A percentile compares a stretch with the other conserved stretches of the same genome.
Evolutionary conservation across 1,284 basidiomycete species (phyloP).

Genomic region (Anthracocystis walkeri): DNA sequence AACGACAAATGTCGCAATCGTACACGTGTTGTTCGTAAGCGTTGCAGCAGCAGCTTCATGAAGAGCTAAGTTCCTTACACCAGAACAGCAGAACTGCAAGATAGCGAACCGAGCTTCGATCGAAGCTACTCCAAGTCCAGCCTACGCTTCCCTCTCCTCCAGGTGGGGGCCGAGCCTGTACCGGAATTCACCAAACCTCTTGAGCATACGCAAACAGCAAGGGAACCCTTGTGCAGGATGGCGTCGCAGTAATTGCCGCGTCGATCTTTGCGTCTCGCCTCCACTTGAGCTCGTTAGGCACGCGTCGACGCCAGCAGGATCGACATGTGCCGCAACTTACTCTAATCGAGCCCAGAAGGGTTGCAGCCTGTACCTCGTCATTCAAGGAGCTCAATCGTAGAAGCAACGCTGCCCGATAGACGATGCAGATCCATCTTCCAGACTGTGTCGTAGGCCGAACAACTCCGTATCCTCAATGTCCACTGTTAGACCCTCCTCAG

Average conservation of each 20-base stretch:
- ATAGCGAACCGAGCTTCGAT: slow-evolving; percentile 5
- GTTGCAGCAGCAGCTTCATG: background rate
- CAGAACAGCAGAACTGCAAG: background rate
- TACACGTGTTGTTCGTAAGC: slow-evolving; percentile 11
- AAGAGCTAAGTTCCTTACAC: no score
- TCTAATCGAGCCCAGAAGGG: slow-evolving; percentile 13
- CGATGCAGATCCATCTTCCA: background rate
- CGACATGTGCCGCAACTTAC: slow-evolving; percentile 22
- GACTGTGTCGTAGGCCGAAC: background rate
- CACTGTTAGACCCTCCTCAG: no score
- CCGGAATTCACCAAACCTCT: background rate
- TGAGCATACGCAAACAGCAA: slow-evolving; percentile 6
- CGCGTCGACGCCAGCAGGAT: slow-evolving; percentile 30
- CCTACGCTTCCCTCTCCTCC: background rate
- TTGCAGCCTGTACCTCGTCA: background rate
- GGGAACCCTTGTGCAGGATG: background rate
- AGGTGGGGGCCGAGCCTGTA: background rate
- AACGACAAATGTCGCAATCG: slow-evolving; percentile 27
- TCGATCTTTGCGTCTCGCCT: slow-evolving; percentile 33
- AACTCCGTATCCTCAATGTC: no score
- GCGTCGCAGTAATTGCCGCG: slow-evolving; percentile 7
- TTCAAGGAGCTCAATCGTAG: background rate
- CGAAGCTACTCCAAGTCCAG: background rate
- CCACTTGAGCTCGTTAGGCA: slow-evolving; percentile 23
- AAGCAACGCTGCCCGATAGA: background rate